Conservation (phyloP, 306 rosid genomes). For the Rosa lucieae region DNA sequence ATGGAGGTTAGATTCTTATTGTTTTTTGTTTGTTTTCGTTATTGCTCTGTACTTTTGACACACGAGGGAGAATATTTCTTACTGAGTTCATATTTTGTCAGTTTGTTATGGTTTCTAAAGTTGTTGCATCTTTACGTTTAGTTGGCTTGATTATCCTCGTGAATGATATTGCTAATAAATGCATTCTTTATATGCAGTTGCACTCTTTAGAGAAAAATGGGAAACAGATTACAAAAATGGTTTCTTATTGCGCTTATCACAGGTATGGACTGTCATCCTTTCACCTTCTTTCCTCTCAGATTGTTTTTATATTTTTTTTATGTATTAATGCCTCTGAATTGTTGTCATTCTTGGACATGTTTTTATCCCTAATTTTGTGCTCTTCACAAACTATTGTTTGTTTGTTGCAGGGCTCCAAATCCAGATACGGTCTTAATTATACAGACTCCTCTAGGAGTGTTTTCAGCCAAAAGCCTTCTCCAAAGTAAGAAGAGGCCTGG, state of each 20-base stretch:
- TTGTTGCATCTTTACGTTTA: conserved; percentile 1
- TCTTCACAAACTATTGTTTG: conserved; percentile 13
- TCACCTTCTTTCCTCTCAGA: conserved; percentile 12
- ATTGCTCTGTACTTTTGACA: neutral
- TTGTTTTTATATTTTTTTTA: conserved; percentile 3
- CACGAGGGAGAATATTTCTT: neutral
- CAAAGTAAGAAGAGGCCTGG: conserved; percentile 79
- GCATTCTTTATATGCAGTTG: conserved; percentile 59
- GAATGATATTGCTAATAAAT: conserved; percentile 19
- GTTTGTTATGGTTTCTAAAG: conserved; percentile 4
- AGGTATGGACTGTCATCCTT: conserved; percentile 48
- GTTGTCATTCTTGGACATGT: neutral
- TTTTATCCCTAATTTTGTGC: neutral
- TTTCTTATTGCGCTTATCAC: conserved; percentile 97
- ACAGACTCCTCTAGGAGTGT: conserved; percentile 89
- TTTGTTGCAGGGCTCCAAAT: conserved; percentile 88
- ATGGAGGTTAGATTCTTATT: conserved; percentile 77
- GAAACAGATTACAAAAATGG: conserved; percentile 85
- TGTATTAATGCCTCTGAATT: neutral
- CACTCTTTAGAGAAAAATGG: conserved; percentile 95
- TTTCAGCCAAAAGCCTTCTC: conserved; percentile 88
- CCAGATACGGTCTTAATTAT: conserved; percentile 90
- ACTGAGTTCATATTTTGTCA: neutral
- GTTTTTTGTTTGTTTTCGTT: conserved; percentile 6
- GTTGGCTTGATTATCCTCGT: conserved; percentile 1